A percentile compares a stretch with the other conserved stretches of the same genome.
phyloP scores from a whole-genome alignment of 495 filamentous ascomycete species.

The Hamigera avellanea region DNA sequence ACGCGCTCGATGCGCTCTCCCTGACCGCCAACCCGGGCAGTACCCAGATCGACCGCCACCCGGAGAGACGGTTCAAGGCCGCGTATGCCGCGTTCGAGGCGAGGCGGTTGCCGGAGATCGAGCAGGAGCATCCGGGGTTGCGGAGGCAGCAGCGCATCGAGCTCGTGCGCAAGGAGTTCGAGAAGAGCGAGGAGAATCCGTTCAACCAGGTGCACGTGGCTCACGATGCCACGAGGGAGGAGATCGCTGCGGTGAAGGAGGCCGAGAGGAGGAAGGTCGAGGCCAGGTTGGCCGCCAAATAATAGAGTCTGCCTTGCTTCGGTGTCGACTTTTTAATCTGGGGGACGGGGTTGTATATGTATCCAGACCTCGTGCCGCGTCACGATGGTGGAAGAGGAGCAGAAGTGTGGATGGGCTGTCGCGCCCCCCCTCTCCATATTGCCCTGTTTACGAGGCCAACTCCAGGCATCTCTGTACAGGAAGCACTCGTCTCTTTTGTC shows the following conservation, averaged over 20 bases:
- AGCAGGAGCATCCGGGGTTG: constrained; percentile 65
- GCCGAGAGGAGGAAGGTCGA: constrained; percentile 68
- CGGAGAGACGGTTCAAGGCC: constrained; percentile 74
- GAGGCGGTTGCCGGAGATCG: constrained; percentile 72
- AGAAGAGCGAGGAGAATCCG: constrained; percentile 85
- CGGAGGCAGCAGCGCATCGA: constrained; percentile 71
- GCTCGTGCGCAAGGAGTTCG: constrained; percentile 75
- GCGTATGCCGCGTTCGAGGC: constrained; percentile 84
- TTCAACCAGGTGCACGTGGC: constrained; percentile 69
- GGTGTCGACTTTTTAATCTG: not conserved
- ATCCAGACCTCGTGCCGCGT: too few species aligned
- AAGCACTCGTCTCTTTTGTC: too few species aligned
- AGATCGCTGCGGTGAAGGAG: constrained; percentile 53
- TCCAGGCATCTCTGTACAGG: too few species aligned
- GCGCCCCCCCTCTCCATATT: too few species aligned
- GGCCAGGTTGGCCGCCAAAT: constrained; percentile 41
- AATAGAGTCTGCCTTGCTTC: constrained; percentile 6
- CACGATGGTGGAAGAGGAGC: too few species aligned
- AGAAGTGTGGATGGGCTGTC: too few species aligned
- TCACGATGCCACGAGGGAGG: constrained; percentile 70
- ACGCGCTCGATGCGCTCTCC: constrained; percentile 73
- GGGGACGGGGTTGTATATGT: too few species aligned
- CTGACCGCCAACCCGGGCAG: constrained; percentile 40
- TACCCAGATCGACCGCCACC: constrained; percentile 71
- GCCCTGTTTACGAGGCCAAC: too few species aligned